Evolutionary conservation across 2,329 filamentous ascomycete genomes (phyloP).

Genomic region (Penicillium sp.): DNA sequence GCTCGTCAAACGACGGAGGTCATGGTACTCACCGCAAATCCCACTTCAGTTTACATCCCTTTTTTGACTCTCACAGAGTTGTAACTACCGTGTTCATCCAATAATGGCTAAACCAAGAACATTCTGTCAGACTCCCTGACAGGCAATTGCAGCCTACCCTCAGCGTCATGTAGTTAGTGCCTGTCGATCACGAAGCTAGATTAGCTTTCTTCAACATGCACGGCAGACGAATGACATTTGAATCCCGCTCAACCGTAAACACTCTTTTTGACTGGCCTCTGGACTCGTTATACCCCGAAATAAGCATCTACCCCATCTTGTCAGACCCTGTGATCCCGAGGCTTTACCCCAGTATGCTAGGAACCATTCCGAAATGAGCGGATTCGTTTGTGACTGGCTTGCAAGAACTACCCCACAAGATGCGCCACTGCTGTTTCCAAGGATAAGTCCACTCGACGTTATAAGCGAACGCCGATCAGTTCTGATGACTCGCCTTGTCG

Average conservation of each 20-base stretch:
- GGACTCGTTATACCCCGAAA: not conserved
- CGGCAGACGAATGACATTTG: not conserved
- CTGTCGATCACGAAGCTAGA: conserved; percentile 7
- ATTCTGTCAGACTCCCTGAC: not conserved
- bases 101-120: not conserved
- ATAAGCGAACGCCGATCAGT: not conserved
- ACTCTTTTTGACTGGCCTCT: not conserved
- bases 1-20: not conserved
- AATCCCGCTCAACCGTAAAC: not conserved
- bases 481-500: not conserved
- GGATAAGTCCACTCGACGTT: not conserved
- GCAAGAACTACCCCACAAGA: not conserved
- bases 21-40: not conserved
- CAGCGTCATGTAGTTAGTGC: not conserved
- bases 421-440: not conserved
- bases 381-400: not conserved
- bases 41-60: not conserved
- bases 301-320: not conserved
- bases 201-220: not conserved
- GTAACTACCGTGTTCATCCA: too few relatives aligned
- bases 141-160: not conserved
- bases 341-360: not conserved
- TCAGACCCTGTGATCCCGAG: conserved; percentile 1
- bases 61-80: too few relatives aligned
- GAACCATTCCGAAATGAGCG: not conserved